Base-by-base conservation (phyloP, 768 basidiomycete species). In the Krasilnikovozyma curviuscula region DNA sequence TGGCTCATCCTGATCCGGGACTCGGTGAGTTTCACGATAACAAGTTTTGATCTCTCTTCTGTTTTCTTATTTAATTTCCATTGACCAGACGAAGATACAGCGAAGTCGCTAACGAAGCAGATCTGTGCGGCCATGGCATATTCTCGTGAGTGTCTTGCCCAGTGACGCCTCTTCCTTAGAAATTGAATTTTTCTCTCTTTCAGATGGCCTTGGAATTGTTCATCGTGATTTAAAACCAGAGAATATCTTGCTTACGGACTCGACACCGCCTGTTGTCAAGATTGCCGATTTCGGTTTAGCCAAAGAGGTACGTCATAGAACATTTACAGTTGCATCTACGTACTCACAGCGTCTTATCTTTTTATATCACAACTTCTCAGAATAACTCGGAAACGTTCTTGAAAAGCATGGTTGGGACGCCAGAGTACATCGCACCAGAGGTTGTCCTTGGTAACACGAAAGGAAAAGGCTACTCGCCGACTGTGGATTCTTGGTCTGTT, bases 271-370 rank as follows among this genome's bases (percentile, higher is more conserved):
- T 0, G 63, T 67, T 1, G 76, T 83, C 56, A 95, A 95, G 60
- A 79, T 95, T 14, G 89, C 91, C 2, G 91, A 95, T 63, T 98
- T 93, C 60, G 91, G 91, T 3, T 73, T 95, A 7, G 89, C 91
- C 1, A 98, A 97, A 62, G 76, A 80, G n/a, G n/a, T n/a, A n/a
- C n/a, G n/a, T n/a, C n/a, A n/a, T n/a, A n/a, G n/a, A n/a, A n/a
- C n/a, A n/a, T n/a, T n/a, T n/a, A n/a, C n/a, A n/a, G n/a, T n/a
- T n/a, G n/a, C n/a, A n/a, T n/a, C n/a, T n/a, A n/a, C n/a, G n/a
- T n/a, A n/a, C n/a, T n/a, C n/a, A n/a, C n/a, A n/a, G n/a, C n/a
- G n/a, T n/a, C n/a, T n/a, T n/a, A n/a, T n/a, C n/a, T n/a, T n/a
- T n/a, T n/a, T n/a, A n/a, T n/a, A n/a, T n/a, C n/a, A n/a, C n/a